These are phyloP conservation scores for Ramularia endophylla DNA, from an alignment of 2,329 filamentous ascomycete species.

Conservation along the genomic window DNA sequence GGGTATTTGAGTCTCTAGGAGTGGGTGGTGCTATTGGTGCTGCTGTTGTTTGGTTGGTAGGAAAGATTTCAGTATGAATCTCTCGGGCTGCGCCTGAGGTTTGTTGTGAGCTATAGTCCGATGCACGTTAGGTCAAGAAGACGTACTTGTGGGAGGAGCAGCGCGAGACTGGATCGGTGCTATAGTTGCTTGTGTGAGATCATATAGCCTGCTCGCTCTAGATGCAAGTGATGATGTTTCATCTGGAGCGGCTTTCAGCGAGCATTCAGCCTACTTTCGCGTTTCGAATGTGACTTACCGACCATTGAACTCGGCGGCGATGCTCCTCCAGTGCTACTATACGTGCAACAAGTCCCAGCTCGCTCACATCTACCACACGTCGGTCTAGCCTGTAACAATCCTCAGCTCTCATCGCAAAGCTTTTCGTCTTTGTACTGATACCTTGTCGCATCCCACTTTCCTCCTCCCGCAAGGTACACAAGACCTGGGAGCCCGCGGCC, in stretches of 20 bases:
- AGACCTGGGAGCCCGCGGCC: slow-evolving; percentile 16
- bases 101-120: too few species aligned
- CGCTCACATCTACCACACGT: slow-evolving; percentile 17
- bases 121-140: neutral
- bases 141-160: slow-evolving; percentile 6
- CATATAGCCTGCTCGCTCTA: slow-evolving; percentile 14
- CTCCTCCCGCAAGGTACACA: slow-evolving; percentile 15
- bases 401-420: too few species aligned
- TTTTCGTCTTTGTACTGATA: too few species aligned
- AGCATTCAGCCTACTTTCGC: too few species aligned
- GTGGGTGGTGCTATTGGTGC: neutral
- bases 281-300: too few species aligned
- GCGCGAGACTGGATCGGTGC: neutral
- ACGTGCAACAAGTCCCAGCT: slow-evolving; percentile 13
- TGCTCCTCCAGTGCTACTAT: slow-evolving; percentile 10
- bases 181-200: slow-evolving; percentile 10
- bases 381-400: slow-evolving; percentile 10
- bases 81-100: too few species aligned
- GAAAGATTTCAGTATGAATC: too few species aligned
- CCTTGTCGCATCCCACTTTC: slow-evolving; percentile 13
- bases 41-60: too few species aligned
- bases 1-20: slow-evolving; percentile 11
- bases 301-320: too few species aligned
- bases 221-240: slow-evolving; percentile 16
- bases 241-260: slow-evolving; percentile 7